phyloP scores from a whole-genome alignment of 768 basidiomycete genomes.

The Mycena vitilis region DNA sequence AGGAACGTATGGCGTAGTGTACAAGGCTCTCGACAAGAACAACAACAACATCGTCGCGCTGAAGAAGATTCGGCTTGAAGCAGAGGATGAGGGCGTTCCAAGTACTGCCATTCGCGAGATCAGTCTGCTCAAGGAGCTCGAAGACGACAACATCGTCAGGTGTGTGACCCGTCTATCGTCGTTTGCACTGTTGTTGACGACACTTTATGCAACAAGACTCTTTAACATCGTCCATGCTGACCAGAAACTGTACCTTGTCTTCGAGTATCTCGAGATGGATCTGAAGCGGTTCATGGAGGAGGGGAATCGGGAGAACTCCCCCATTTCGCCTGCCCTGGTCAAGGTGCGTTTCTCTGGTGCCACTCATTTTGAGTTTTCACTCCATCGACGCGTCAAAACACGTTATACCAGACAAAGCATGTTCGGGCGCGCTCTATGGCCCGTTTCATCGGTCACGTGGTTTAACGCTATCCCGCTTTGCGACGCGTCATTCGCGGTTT shows the following conservation, averaged over 20 bases:
- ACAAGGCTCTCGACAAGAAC: slow-evolving; percentile 90
- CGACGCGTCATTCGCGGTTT: slow-evolving; percentile 36
- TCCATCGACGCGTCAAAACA: slow-evolving; percentile 28
- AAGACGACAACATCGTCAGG: slow-evolving; percentile 97
- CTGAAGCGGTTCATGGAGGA: slow-evolving; percentile 97
- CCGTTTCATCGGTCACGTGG: slow-evolving; percentile 33
- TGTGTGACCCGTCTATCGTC: slow-evolving; percentile 46
- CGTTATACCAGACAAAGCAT: slow-evolving; percentile 14
- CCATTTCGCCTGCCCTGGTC: slow-evolving; percentile 78
- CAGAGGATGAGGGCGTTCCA: slow-evolving; percentile 98
- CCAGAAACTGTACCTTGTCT: slow-evolving; percentile 97
- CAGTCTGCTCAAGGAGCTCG: slow-evolving; percentile 95
- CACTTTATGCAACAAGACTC: slow-evolving; percentile 62
- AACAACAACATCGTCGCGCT: slow-evolving; percentile 91
- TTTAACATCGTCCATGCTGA: slow-evolving; percentile 98
- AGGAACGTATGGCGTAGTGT: slow-evolving; percentile 99
- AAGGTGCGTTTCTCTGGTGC: slow-evolving; percentile 68
- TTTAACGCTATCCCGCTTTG: slow-evolving; percentile 15
- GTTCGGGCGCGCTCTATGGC: slow-evolving; percentile 16
- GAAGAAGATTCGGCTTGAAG: slow-evolving; percentile 98
- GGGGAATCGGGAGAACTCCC: slow-evolving; percentile 75
- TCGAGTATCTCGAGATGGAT: slow-evolving; percentile 97
- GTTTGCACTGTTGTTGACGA: slow-evolving; percentile 4
- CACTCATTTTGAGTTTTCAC: slow-evolving; percentile 5
- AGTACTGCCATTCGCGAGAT: slow-evolving; percentile 99